A percentile compares a stretch with the other conserved stretches of the same genome.
Evolutionary conservation across 2,329 filamentous ascomycete genomes (phyloP).

Genomic region (Cladosporium austrohemisphaericum): DNA sequence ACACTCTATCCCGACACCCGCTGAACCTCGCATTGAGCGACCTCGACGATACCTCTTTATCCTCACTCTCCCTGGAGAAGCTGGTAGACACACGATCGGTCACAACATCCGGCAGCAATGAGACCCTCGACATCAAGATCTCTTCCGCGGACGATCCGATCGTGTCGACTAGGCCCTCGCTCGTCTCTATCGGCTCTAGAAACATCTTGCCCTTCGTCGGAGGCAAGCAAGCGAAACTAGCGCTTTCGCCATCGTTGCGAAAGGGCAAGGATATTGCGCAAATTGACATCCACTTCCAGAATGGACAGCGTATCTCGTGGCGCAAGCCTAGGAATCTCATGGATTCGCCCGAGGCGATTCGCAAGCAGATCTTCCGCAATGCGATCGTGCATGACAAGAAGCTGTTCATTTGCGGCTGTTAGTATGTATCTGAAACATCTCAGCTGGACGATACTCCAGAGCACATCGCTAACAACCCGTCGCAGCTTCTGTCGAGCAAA

Average conservation of each 20-base stretch:
- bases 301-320: background rate
- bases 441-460: background rate
- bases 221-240: background rate
- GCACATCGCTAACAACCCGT: background rate
- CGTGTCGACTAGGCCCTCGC: too few species aligned
- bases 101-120: background rate
- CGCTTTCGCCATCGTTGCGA: background rate
- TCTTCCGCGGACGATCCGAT: too few species aligned
- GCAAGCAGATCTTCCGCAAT: background rate
- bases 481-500: background rate
- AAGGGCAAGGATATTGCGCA: background rate
- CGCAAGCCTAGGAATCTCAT: background rate
- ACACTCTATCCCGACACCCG: background rate
- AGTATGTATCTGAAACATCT: too few species aligned
- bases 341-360: background rate
- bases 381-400: constrained; percentile 1
- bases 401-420: constrained; percentile 6
- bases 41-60: background rate
- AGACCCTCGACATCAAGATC: background rate
- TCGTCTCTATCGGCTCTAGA: background rate
- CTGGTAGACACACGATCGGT: background rate
- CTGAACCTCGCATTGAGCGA: background rate
- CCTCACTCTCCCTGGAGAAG: background rate
- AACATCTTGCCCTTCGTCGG: background rate
- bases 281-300: background rate